Evolutionary conservation across 306 rosid genomes (phyloP), one percentile per base, ranked within the genome.

Genomic region (Carpinus viminea): DNA sequence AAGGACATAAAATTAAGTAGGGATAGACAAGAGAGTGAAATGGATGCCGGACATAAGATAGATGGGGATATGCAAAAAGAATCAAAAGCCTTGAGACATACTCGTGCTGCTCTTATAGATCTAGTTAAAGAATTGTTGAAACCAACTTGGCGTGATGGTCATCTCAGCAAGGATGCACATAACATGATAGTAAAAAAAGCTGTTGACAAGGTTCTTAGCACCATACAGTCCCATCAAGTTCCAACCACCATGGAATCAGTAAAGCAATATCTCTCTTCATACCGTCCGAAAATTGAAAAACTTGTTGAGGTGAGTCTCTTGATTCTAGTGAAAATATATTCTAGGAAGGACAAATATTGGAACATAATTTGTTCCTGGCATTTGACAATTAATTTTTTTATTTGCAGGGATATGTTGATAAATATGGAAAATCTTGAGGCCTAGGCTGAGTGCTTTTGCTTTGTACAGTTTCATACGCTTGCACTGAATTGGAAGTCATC

Each of bases 381-480:
- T 82, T 86, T 90, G 80, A 91, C 87, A 31, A 52, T 59, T n/a
- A 78, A 20, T 83, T 48, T 86, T 86, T 86, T 85, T 70, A 60
- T 81, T 80, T 89, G 93, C 98, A 95, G 99, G 99, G 94, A 79
- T 95, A 95, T 83, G 90, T 91, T 65, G 88, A 81, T 76, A 95
- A 91, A 88, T 91, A 91, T 88, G 90, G 97, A 31, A 95, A 93
- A 81, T 78, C 91, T 61, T 90, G 91, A 94, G 86, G 80, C 80
- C 83, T 57, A 70, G 84, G 79, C 79, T 61, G 52, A 79, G 70
- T 79, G 83, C 80, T 72, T 75, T 81, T 71, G 80, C 75, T 79
- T 76, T 83, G 95, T 90, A 83, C 85, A 91, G 84, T 84, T 89
- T 83, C 72, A 75, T 83, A 77, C 54, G 59, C 82, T 79, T 78